Evolutionary conservation across 2,329 filamentous ascomycete genomes (phyloP), one percentile per base, ranked within the genome.

Genomic region (Epichloe brachyelytri): DNA sequence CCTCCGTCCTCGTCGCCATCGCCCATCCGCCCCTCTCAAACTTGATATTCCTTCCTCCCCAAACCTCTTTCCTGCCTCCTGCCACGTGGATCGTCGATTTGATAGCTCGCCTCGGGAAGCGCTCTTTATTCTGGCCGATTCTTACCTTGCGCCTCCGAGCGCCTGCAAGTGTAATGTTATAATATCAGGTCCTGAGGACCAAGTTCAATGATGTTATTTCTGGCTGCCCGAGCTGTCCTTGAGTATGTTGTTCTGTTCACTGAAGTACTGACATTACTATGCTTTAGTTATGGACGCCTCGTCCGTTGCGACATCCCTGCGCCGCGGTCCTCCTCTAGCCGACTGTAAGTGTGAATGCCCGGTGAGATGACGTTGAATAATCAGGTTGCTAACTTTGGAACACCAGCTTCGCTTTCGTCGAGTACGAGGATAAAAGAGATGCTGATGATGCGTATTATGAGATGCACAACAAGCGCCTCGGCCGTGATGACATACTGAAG

Each of bases 401-500:
- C 33, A 22, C 6, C 26, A 83, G 93, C 60, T 98, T 98, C 69
- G 93, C 93, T 38, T 98, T 98, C 68, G 93, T 98, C 58, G 93
- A 98, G 73, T 98, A 98, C 70, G 93, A 98, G 75, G 94, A 90
- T 69, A 88, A 91, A 62, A 90, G 93, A 61, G 93, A 98, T 76
- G 90, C 93, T 57, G 93, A 98, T 69, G 93, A 98, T 73, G 93
- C 93, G 46, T 98, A 98, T 68, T 88, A 98, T 69, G 93, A 98
- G 74, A 98, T 98, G 93, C 93, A 98, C 68, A 97, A 97, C 77
- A 96, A 96, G 81, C 88, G 91, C 59, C 89, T 98, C 61, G 90
- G 89, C 46, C 85, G 91, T 56, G 93, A 98, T 65, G 93, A 98
- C 63, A 74, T 95, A 54, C 68, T 98, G 73, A 98, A 98, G 76